Base-by-base conservation (phyloP, 805 yeast genomes). In the Henningerozyma blattae region DNA sequence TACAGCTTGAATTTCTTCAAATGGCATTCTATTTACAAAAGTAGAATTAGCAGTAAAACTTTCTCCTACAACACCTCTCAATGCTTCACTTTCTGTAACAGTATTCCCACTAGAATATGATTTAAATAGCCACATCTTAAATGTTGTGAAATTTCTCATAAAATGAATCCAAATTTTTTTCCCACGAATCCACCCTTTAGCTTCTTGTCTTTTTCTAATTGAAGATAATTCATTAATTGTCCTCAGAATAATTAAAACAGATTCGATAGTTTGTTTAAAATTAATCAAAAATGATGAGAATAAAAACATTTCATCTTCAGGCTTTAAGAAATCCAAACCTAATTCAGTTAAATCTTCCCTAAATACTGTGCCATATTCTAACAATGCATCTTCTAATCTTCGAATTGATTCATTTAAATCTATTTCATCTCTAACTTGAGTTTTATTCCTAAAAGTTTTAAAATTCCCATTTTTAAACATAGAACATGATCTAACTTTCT, bases 221-320 rank as follows among this genome's bases (percentile, higher is more conserved):
- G 47, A 42, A 28, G 57, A 43, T 5, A 68, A 45, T 4, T 35
- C 39, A 7, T 58, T 45, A 1, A 57, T 38, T 22, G 54, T 56
- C 9, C 50, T 53, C 39, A 64, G 45, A 19, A 67, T 39, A 8
- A 44, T 41, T 5, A 58, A 45, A 3, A 60, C 46, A 1, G 54
- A 38, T 28, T 55, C 50, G 0, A 65, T 51, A 17, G 56, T 48
- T 38, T 65, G 65, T 40, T 67, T 61, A 30, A 66, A 52, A 42
- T 70, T 70, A 52, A 69, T 58, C 17, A 70, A 36, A 44, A 69
- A 70, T 0, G 73, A 67, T 1, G 75, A 67, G 3, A 70, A 35
- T 13, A 70, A 42, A 39, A 70, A 70, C 54, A 66, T 59, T 41
- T 69, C 71, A 37, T 68, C 74, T 33, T 65, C 58, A 9, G 74